Conservation (phyloP, 176 grass and related monocot genomes). For the Triticum urartu region DNA sequence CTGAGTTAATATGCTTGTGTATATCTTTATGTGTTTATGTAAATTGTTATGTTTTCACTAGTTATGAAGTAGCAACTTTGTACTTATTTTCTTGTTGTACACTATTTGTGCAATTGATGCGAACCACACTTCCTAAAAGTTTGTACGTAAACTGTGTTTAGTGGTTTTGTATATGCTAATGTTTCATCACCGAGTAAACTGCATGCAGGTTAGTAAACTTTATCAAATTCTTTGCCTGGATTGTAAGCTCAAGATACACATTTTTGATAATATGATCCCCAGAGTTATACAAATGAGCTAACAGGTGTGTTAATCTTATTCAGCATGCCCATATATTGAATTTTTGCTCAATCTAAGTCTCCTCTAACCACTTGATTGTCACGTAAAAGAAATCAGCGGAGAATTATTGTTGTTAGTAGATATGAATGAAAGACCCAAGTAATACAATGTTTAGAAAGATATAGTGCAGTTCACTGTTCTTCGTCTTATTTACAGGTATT, state of each 20-base stretch:
- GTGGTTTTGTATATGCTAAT: background rate
- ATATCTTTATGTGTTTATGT: background rate
- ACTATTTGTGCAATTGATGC: background rate
- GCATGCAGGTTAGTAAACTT: background rate
- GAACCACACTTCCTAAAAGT: background rate
- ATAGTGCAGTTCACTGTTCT: background rate
- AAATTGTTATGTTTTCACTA: background rate
- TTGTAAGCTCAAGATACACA: background rate
- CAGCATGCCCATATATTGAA: background rate
- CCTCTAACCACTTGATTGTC: background rate
- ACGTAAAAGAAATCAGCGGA: background rate
- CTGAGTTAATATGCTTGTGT: background rate
- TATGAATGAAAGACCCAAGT: background rate
- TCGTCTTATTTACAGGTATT: background rate
- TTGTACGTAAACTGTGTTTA: background rate
- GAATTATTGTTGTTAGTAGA: background rate
- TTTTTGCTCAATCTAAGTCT: background rate
- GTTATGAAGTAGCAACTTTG: background rate
- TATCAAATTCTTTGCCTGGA: background rate
- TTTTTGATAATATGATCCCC: no score
- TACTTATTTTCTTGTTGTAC: background rate
- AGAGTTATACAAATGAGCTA: background rate
- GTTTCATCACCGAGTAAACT: background rate
- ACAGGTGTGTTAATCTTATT: background rate
- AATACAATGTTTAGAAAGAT: background rate